These are phyloP conservation scores for Mycena crocata DNA, from an alignment of 768 basidiomycete genomes.

Conservation along the genomic window DNA sequence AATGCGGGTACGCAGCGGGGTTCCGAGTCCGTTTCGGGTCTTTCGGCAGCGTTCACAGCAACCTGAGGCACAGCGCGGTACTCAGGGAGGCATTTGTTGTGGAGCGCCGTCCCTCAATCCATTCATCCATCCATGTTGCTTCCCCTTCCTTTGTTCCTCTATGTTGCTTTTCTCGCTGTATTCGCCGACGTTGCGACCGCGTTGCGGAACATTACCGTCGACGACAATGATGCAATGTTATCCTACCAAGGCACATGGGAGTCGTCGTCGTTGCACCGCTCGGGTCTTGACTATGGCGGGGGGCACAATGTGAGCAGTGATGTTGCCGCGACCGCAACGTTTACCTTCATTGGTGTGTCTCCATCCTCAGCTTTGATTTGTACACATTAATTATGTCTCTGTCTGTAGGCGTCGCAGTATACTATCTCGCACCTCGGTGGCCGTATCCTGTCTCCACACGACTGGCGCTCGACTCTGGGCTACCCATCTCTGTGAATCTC, in stretches of 20 bases:
- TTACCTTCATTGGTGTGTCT: slow-evolving; percentile 55
- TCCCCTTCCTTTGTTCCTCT: slow-evolving; percentile 3
- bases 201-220: slow-evolving; percentile 27
- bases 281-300: slow-evolving; percentile 48
- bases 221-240: slow-evolving; percentile 20
- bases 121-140: slow-evolving; percentile 1
- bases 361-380: not conserved
- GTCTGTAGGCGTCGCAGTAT: too few relatives aligned
- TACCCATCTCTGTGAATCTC: too few relatives aligned
- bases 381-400: too few relatives aligned
- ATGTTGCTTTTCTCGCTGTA: too few relatives aligned
- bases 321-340: slow-evolving; percentile 49
- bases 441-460: too few relatives aligned
- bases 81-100: too few relatives aligned
- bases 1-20: too few relatives aligned
- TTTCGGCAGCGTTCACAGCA: too few relatives aligned
- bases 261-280: slow-evolving; percentile 3
- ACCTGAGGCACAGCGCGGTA: too few relatives aligned
- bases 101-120: not conserved
- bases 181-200: slow-evolving; percentile 6
- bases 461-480: too few relatives aligned
- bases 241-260: slow-evolving; percentile 23
- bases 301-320: slow-evolving; percentile 42
- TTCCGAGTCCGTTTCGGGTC: too few relatives aligned
- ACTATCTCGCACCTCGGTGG: too few relatives aligned